Percentiles rank a stretch among this genome's conserved stretches.
phyloP scores from a whole-genome alignment of 768 basidiomycete species.

The Pulveroboletus sp. region DNA sequence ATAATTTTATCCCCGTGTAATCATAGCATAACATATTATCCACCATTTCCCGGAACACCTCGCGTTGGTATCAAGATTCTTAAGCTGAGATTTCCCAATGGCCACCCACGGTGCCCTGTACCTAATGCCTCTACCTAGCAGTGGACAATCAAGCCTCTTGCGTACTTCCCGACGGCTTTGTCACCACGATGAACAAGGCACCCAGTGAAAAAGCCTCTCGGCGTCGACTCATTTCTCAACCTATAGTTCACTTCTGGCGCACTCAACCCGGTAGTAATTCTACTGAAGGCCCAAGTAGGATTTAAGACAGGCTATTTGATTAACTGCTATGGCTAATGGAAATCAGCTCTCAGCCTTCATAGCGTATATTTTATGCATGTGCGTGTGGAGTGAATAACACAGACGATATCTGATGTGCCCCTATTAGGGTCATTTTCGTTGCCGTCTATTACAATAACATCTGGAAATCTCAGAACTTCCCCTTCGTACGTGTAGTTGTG shows the following conservation, averaged over 20 bases:
- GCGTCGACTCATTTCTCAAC: not conserved
- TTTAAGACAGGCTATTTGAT: not conserved
- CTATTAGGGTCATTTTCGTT: conserved; percentile 30
- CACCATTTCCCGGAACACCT: not conserved
- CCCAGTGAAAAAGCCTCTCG: conserved; percentile 14
- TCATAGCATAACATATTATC: not conserved
- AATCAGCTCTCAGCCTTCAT: conserved; percentile 40
- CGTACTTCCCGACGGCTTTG: not conserved
- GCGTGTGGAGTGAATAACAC: conserved; percentile 6
- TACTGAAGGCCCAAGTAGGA: conserved; percentile 44
- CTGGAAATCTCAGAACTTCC: conserved; percentile 57
- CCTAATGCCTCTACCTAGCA: not conserved
- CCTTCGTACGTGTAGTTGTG: conserved; percentile 42
- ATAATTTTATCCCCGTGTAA: not conserved
- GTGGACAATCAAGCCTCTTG: conserved; percentile 1
- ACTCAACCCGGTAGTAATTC: conserved; percentile 48
- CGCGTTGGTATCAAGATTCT: not conserved
- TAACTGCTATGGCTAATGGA: not conserved
- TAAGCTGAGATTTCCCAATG: not conserved
- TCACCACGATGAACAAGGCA: not conserved
- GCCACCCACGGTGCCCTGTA: not conserved
- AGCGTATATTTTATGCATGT: conserved; percentile 52
- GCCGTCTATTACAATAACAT: conserved; percentile 43
- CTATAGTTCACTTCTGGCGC: conserved; percentile 21
- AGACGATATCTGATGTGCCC: not conserved